phyloP scores from a whole-genome alignment of 306 rosid genomes.

The Cicer yamashitae region DNA sequence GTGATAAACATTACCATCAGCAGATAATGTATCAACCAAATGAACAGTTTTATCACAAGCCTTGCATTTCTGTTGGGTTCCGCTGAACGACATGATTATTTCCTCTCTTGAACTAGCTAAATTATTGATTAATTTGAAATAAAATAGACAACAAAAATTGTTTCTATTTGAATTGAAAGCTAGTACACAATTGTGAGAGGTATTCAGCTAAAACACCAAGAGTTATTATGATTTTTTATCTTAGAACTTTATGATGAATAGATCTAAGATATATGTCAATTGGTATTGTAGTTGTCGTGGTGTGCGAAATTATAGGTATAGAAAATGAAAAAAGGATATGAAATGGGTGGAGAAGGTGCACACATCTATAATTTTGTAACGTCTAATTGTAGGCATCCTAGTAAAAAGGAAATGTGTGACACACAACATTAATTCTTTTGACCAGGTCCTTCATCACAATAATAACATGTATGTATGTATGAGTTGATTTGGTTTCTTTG shows the following conservation, averaged over 20 bases:
- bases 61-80: slow-evolving; percentile 85
- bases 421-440: too few relatives aligned
- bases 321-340: slow-evolving; percentile 29
- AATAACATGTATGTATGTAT: too few relatives aligned
- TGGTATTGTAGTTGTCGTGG: slow-evolving; percentile 27
- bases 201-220: slow-evolving; percentile 34
- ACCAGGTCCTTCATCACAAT: too few relatives aligned
- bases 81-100: slow-evolving; percentile 68
- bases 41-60: slow-evolving; percentile 77
- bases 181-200: slow-evolving; percentile 11
- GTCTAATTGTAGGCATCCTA: too few relatives aligned
- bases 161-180: slow-evolving; percentile 26
- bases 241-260: slow-evolving; percentile 35
- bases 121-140: neutral
- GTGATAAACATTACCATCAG: slow-evolving; percentile 67
- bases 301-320: slow-evolving; percentile 43
- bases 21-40: slow-evolving; percentile 61
- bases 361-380: slow-evolving; percentile 1
- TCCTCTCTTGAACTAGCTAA: slow-evolving; percentile 15
- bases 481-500: too few relatives aligned
- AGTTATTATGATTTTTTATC: slow-evolving; percentile 24
- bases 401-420: too few relatives aligned
- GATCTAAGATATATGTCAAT: slow-evolving; percentile 8
- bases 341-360: slow-evolving; percentile 52
- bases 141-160: neutral